Base-by-base conservation (phyloP, 495 filamentous ascomycete species). In the Talaromyces wortmannii region DNA sequence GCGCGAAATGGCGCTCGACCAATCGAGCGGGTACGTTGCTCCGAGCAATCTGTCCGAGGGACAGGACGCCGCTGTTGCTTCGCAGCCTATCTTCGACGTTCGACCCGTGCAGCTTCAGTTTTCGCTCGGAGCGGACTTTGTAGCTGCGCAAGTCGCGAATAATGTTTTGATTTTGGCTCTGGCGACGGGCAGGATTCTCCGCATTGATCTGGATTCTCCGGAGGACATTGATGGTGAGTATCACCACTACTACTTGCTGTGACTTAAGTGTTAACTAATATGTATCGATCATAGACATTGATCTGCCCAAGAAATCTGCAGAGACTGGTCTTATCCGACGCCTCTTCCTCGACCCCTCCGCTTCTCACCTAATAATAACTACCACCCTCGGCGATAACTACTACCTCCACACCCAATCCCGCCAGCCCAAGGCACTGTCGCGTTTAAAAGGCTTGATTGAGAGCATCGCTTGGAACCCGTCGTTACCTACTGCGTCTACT, bases 301-400 rank as follows among this genome's bases (percentile, higher is more conserved):
- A 97, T 66, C 86, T 98, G 31, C 95, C 95, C 30, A 95, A 94
- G 73, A 95, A 92, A 63, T 81, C 88, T 30, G 84, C 90, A 23
- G 94, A 97, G 66, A 80, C 90, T 46, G 94, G 94, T 57, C 77
- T 95, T 23, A 97, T 98, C 62, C 87, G 89, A 49, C 87, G 87
- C 69, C 88, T 97, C 83, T 98, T 98, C 71, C 85, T 98, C 54
- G 94, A 98, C 63, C 95, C 94, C 5, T 94, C 91, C 7, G 92
- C 95, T 29, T 96, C 91, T 3, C 94, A 98, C 72, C 72, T 98
- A 15, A 83, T 98, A 55, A 88, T 98, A 59, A 89, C 86, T 62
- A 97, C 94, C 2, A 87, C 90, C 10, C 81, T 90, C 23, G 90
- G 89, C 66, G 94, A 97, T 69, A 97, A 96, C 70, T 97, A 91